Conservation (phyloP, 306 rosid species). For the Senna siamea region DNA sequence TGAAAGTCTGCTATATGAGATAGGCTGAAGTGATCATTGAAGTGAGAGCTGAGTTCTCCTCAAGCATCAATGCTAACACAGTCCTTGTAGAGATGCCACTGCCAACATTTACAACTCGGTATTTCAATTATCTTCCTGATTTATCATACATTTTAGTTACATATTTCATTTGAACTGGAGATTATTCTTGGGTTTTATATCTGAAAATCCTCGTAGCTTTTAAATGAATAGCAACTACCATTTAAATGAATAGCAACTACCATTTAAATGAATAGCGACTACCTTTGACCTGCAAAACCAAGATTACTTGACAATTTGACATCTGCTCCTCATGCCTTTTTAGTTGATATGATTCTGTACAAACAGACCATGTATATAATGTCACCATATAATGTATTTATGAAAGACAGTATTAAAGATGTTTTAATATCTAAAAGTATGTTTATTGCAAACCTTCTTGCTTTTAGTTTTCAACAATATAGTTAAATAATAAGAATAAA, state of each 20-base stretch:
- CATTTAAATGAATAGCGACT: too few species aligned
- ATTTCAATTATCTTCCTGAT: conserved; percentile 36
- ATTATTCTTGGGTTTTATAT: neutral
- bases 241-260: too few species aligned
- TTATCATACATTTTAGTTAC: conserved; percentile 8
- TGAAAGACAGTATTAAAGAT: neutral
- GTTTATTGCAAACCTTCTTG: neutral
- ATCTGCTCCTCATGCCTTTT: neutral
- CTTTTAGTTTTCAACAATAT: neutral
- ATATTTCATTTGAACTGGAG: neutral
- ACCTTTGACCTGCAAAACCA: too few species aligned
- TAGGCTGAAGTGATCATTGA: conserved; percentile 85
- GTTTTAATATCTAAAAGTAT: neutral
- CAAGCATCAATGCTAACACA: conserved; percentile 65
- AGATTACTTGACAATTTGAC: neutral
- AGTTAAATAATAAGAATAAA: neutral
- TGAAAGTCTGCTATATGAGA: conserved; percentile 26
- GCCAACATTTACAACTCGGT: conserved; percentile 79
- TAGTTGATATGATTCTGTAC: neutral
- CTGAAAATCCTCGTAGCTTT: neutral
- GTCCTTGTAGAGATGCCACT: conserved; percentile 76
- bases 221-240: too few species aligned
- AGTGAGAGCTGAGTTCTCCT: conserved; percentile 75
- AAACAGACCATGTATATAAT: neutral
- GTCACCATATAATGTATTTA: neutral